These are phyloP conservation scores for Aureobasidium mangrovei DNA, from an alignment of 2,329 filamentous ascomycete species.

Conservation along the genomic window DNA sequence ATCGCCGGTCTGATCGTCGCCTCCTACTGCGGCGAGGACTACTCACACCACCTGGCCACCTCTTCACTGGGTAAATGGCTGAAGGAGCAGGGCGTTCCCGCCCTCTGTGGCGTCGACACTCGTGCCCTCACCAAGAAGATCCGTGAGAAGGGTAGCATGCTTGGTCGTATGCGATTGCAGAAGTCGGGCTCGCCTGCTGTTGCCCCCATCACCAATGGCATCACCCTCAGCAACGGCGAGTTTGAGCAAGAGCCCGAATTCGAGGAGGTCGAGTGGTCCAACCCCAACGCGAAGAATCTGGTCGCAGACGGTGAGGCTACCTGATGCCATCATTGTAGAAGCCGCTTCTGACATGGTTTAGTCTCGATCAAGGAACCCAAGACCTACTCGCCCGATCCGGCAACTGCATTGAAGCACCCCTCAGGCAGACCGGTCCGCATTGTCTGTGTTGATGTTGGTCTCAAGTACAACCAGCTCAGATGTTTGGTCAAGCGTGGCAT, in stretches of 20 bases:
- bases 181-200: slow-evolving; percentile 37
- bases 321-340: not conserved
- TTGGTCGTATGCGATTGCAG: slow-evolving; percentile 77
- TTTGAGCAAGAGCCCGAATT: slow-evolving; percentile 41
- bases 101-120: slow-evolving; percentile 92
- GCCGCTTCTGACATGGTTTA: slow-evolving; percentile 34
- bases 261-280: slow-evolving; percentile 75
- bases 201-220: slow-evolving; percentile 35
- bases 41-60: slow-evolving; percentile 83
- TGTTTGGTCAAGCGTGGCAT: slow-evolving; percentile 87
- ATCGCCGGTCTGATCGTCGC: slow-evolving; percentile 85
- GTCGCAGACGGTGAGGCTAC: slow-evolving; percentile 75
- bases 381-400: slow-evolving; percentile 68
- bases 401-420: slow-evolving; percentile 69
- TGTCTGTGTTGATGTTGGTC: slow-evolving; percentile 88
- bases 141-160: slow-evolving; percentile 88
- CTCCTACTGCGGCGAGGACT: slow-evolving; percentile 89
- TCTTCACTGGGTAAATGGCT: slow-evolving; percentile 92
- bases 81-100: slow-evolving; percentile 89
- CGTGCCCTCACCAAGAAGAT: slow-evolving; percentile 90
- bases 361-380: slow-evolving; percentile 84
- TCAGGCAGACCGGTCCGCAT: slow-evolving; percentile 81
- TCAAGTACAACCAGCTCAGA: slow-evolving; percentile 96
- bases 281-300: slow-evolving; percentile 88
- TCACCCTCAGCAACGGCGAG: slow-evolving; percentile 27